These are phyloP conservation scores for Trichoderma polysporum DNA, from an alignment of 2,329 filamentous ascomycete species.

Conservation along the genomic window DNA sequence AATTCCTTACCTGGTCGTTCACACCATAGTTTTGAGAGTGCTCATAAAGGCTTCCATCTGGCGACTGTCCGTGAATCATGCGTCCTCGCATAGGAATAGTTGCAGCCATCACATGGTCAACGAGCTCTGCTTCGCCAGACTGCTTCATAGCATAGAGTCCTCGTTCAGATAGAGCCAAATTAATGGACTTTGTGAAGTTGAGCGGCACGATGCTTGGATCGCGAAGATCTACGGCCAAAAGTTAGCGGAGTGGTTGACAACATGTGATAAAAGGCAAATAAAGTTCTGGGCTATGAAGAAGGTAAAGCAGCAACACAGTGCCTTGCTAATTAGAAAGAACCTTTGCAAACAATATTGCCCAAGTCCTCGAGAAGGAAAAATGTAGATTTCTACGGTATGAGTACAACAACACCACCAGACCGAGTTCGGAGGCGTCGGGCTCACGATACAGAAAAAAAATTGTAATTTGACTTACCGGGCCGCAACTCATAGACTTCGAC, in stretches of 20 bases:
- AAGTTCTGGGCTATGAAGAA: neutral
- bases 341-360: neutral
- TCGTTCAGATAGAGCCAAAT: constrained; percentile 88
- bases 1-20: constrained; percentile 70
- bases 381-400: neutral
- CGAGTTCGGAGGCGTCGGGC: constrained; percentile 13
- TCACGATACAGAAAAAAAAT: constrained; percentile 9
- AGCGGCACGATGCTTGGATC: constrained; percentile 78
- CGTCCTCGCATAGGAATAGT: constrained; percentile 93
- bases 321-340: neutral
- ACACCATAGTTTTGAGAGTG: constrained; percentile 89
- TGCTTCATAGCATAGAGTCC: constrained; percentile 85
- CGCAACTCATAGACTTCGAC: constrained; percentile 95
- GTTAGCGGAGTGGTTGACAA: constrained; percentile 14
- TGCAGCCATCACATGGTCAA: constrained; percentile 70
- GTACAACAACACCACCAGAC: neutral
- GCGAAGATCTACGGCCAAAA: constrained; percentile 68
- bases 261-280: neutral
- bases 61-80: constrained; percentile 82
- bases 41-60: constrained; percentile 67
- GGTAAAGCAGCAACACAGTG: neutral
- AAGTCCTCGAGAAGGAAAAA: neutral
- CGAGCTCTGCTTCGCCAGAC: constrained; percentile 63
- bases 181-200: constrained; percentile 99
- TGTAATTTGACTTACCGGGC: constrained; percentile 63